Evolutionary conservation across 192 early-diverging fungal species (phyloP), one percentile per base, ranked within the genome.

Genomic region (Backusella mclennaniae): DNA sequence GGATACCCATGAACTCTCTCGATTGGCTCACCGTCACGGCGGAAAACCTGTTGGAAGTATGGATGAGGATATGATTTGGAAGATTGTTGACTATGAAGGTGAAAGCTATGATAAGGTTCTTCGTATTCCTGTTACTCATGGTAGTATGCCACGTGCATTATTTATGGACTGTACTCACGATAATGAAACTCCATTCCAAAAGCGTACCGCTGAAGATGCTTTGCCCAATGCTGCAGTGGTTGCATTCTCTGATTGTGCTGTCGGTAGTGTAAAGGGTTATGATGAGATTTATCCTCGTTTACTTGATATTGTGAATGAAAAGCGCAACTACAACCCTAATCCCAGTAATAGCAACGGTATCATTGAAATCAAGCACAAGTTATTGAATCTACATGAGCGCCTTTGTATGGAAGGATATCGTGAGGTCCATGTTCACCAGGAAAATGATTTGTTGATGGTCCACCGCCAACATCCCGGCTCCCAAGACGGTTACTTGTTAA

Each of bases 161-260:
- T 97, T 99, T 80, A 98, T 99, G 92, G 98, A 99, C 82, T 98
- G 97, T 87, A 99, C 98, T 14, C 98, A 99, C 73, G 98, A 99
- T 83, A 99, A 99, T 80, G 95, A 98, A 83, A 94, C 94, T 2
- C 98, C 98, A 2, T 87, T 93, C 29, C 96, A 99, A 80, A 96
- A 95, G 67, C 88, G 97, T 69, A 90, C 90, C 0, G 91, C 96
- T 3, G 90, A 92, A 73, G 98, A 99, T 82, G 92, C 98, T 6
- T 84, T 99, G 19, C 90, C 98, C 6, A 97, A 95, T 85, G 91
- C 93, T 11, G 97, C 96, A 8, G 83, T 98, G 5, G 95, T 96
- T 1, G 92, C 93, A 3, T 94, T 99, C 90, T 89, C 95, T 0
- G 90, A 89, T 35, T 97, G 95, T 79, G 97, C 97, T 15, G 88